Conservation (phyloP, 371 early-diverging fungal genomes). For the Syncephalis plumigaleata region DNA sequence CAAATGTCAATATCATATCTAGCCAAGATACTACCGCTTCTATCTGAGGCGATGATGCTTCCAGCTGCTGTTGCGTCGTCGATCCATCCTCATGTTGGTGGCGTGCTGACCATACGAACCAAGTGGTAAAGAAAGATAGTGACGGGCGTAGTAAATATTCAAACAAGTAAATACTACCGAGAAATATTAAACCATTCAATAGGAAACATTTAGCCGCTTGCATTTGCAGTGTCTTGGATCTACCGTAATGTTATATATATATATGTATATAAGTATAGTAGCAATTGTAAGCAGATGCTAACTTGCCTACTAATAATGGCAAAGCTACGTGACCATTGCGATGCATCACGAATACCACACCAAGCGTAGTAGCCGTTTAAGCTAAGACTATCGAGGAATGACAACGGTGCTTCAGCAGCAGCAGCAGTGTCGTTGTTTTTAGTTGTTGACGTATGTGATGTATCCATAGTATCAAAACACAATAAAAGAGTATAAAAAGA, state of each 20-base stretch:
- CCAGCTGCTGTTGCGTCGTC: constrained; percentile 3
- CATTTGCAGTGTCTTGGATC: constrained; percentile 3
- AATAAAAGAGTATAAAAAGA: too few species aligned
- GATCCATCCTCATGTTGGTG: neutral
- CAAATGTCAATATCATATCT: constrained; percentile 2
- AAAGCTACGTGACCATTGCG: constrained; percentile 5
- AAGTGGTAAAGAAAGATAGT: constrained; percentile 5
- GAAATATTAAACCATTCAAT: constrained; percentile 6
- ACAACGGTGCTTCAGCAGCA: too few species aligned
- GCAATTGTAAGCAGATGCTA: neutral
- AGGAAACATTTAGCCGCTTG: constrained; percentile 6
- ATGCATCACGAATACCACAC: constrained; percentile 6
- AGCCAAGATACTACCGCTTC: constrained; percentile 7
- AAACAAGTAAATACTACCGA: constrained; percentile 7
- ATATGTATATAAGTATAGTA: too few species aligned
- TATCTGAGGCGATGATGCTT: constrained; percentile 1
- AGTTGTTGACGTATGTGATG: too few species aligned
- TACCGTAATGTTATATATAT: too few species aligned
- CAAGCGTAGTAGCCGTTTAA: constrained; percentile 1
- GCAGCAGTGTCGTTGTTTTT: too few species aligned
- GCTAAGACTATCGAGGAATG: neutral
- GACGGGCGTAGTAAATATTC: constrained; percentile 3
- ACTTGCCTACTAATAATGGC: constrained; percentile 6
- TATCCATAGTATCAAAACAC: too few species aligned
- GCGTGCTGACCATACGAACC: constrained; percentile 3